phyloP scores from a whole-genome alignment of 331 rosid species.

The Quercus tomentella region DNA sequence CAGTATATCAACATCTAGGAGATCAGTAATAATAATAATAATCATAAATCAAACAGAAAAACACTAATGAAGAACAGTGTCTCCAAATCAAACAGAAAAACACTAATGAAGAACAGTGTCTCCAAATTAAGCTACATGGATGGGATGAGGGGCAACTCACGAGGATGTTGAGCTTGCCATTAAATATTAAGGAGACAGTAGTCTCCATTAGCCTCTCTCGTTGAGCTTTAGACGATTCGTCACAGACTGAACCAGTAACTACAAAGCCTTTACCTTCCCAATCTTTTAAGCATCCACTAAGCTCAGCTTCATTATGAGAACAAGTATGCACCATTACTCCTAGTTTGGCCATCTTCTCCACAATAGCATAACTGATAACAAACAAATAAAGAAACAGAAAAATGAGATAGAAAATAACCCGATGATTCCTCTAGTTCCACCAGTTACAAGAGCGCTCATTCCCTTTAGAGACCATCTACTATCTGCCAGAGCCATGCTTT shows the following conservation, averaged over 20 bases:
- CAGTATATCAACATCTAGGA: too few relatives aligned
- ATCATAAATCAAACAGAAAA: too few relatives aligned
- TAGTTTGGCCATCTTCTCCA: slow-evolving; percentile 40
- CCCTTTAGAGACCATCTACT: slow-evolving; percentile 57
- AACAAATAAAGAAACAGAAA: neutral
- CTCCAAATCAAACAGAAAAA: too few relatives aligned
- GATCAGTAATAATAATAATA: too few relatives aligned
- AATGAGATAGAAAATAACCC: slow-evolving; percentile 32
- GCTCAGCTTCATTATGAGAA: slow-evolving; percentile 33
- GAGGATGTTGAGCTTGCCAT: slow-evolving; percentile 48
- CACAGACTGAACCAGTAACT: slow-evolving; percentile 44
- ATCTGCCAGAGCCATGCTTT: neutral
- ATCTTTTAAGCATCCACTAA: slow-evolving; percentile 19
- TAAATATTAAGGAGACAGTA: slow-evolving; percentile 30
- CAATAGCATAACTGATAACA: slow-evolving; percentile 20
- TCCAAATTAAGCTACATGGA: too few relatives aligned
- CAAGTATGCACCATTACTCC: slow-evolving; percentile 47
- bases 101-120: too few relatives aligned
- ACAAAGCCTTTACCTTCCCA: slow-evolving; percentile 35
- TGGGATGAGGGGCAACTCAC: slow-evolving; percentile 17
- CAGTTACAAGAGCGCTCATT: slow-evolving; percentile 65
- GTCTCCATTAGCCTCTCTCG: slow-evolving; percentile 23
- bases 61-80: too few relatives aligned
- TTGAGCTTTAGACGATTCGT: slow-evolving; percentile 20
- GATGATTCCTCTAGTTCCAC: slow-evolving; percentile 78